Percentiles rank a stretch among this genome's conserved stretches.
phyloP scores from a whole-genome alignment of 306 rosid species.

The Prunus armeniaca region DNA sequence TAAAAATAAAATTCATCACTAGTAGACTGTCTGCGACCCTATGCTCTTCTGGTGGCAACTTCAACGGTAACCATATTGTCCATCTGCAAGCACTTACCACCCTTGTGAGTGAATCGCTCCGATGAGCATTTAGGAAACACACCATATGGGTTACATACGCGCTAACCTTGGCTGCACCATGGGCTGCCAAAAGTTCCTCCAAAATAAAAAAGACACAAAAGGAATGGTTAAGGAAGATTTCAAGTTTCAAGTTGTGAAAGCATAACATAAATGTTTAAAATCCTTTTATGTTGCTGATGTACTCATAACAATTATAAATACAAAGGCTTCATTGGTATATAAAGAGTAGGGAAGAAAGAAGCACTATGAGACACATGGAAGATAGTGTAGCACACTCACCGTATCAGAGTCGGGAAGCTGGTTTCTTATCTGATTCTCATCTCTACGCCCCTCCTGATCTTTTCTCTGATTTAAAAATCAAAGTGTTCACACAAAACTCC shows the following conservation, averaged over 20 bases:
- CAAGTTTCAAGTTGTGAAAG: slow-evolving; percentile 6
- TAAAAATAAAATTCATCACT: no score
- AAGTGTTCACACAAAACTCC: no score
- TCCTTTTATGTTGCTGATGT: not conserved
- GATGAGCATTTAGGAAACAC: slow-evolving; percentile 84
- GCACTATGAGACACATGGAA: not conserved
- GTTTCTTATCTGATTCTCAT: no score
- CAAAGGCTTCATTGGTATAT: slow-evolving; percentile 3
- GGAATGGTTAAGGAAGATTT: slow-evolving; percentile 2
- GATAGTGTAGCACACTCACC: slow-evolving; percentile 34
- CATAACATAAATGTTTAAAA: not conserved
- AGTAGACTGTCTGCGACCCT: no score
- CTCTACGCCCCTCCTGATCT: no score
- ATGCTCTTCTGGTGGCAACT: no score
- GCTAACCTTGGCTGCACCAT: slow-evolving; percentile 90
- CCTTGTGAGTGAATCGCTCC: slow-evolving; percentile 64
- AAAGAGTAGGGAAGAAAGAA: not conserved
- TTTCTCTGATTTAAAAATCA: no score
- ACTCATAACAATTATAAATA: not conserved
- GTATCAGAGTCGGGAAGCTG: slow-evolving; percentile 51
- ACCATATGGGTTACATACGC: slow-evolving; percentile 80
- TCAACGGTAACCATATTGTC: no score
- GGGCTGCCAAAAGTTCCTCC: slow-evolving; percentile 77
- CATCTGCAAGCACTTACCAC: slow-evolving; percentile 44
- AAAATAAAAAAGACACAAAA: slow-evolving; percentile 2